These are phyloP conservation scores for Secale cereale DNA, from an alignment of 176 grass and related monocot genomes.

Conservation along the genomic window DNA sequence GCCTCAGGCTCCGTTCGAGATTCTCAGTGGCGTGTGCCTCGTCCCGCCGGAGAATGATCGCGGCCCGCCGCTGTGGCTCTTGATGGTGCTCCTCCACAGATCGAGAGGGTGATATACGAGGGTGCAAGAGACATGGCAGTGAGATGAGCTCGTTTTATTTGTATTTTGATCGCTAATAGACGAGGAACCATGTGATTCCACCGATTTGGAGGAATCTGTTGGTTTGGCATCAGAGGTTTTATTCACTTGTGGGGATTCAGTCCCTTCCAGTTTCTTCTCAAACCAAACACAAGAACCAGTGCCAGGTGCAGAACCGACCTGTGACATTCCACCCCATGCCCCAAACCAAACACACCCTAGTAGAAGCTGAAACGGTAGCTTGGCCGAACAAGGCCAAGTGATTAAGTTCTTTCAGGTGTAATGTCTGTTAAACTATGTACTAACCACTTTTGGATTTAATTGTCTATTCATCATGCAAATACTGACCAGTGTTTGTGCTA, in stretches of 20 bases:
- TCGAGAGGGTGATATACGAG: too few relatives aligned
- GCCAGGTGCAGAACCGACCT: too few relatives aligned
- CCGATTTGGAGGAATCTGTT: not conserved
- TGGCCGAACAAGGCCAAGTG: not conserved
- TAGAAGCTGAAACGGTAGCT: not conserved
- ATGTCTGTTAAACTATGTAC: constrained; percentile 21
- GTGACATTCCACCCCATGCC: too few relatives aligned
- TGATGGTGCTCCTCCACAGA: too few relatives aligned
- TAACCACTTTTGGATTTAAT: not conserved
- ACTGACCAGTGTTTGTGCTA: not conserved
- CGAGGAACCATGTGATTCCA: not conserved
- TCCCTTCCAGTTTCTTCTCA: not conserved
- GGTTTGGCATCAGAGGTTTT: not conserved
- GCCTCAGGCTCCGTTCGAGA: too few relatives aligned
- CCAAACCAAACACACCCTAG: not conserved
- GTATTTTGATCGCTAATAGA: not conserved
- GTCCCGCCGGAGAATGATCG: too few relatives aligned
- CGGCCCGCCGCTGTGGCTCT: too few relatives aligned
- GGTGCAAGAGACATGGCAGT: too few relatives aligned
- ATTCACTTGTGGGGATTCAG: not conserved
- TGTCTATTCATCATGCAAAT: constrained; percentile 8
- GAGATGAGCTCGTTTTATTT: not conserved
- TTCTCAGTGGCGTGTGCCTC: too few relatives aligned
- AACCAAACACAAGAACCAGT: too few relatives aligned
- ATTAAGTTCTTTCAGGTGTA: constrained; percentile 4